phyloP scores from a whole-genome alignment of 257 asterid species.

The Solanum chaucha region DNA sequence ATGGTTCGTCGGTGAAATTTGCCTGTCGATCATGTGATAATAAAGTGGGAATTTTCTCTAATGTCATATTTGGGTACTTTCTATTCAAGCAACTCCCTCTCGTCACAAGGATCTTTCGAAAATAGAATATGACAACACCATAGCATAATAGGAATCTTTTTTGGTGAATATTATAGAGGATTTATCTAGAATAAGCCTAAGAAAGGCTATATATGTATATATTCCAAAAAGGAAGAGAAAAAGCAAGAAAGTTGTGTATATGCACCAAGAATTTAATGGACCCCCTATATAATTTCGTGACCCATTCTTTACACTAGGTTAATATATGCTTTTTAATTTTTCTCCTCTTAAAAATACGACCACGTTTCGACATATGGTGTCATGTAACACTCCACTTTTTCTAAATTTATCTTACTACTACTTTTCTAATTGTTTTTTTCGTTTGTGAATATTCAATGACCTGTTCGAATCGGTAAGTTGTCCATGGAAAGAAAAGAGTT shows the following conservation, averaged over 20 bases:
- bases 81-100: background rate
- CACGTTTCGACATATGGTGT: background rate
- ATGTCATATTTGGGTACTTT: background rate
- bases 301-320: background rate
- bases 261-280: background rate
- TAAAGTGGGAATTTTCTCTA: background rate
- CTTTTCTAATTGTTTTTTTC: background rate
- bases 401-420: background rate
- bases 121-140: background rate
- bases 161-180: background rate
- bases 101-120: too few species aligned
- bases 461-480: background rate
- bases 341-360: background rate
- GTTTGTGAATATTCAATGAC: background rate
- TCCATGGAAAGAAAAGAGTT: background rate
- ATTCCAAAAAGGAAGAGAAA: background rate
- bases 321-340: background rate
- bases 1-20: background rate
- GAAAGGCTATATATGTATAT: background rate
- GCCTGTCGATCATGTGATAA: background rate
- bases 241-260: background rate
- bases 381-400: background rate
- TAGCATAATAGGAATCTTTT: background rate
- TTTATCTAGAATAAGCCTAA: background rate
- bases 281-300: background rate